Evolutionary conservation across 768 basidiomycete genomes (phyloP), one percentile per base, ranked within the genome.

Genomic region (Lactarius deliciosus): DNA sequence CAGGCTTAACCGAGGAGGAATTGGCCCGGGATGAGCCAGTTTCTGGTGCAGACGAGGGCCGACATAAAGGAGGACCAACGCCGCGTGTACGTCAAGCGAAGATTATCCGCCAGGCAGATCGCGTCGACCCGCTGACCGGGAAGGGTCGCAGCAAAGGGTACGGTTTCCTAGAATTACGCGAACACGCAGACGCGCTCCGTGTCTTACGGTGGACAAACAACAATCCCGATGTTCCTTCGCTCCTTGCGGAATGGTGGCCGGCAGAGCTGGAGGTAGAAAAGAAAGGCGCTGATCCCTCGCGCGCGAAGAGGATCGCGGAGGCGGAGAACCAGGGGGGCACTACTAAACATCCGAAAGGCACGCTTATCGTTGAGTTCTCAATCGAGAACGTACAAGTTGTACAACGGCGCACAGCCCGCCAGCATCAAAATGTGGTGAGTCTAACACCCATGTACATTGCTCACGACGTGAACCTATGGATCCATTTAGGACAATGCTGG

Each of bases 191-290:
- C 74, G 94, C 96, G 7, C 79, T 99, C 28, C 89, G 92, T 30
- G 89, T 98, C 6, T 78, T 98, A 55, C 84, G 97, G 40, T 98
- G 93, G 93, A 90, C 92, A 32, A 99, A 98, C 79, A 95, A 94
- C 74, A 96, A 97, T 74, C 77, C 84, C 0, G 84, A 81, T 4
- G 82, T 91, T 0, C 83, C 81, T 1, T 71, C 75, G 6, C 77
- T 98, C 64, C 87, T 95, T 73, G 82, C 85, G 69, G 80, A 80
- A 61, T 94, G 96, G 97, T 94, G 90, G 89, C 88, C 86, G 72
- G 89, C 89, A 59, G 95, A 97, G 74, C 77, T 81, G 8, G 78
- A 81, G 67, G 85, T 79, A 74, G 74, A 74, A 63, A 80, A 79
- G 74, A 79, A 78, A 34, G 77, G 77, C 22, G 82, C 83, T 22